Percentiles rank a stretch among this genome's conserved stretches.
Evolutionary conservation across 2,329 filamentous ascomycete genomes (phyloP).

Genomic region (Samsoniella hepiali): DNA sequence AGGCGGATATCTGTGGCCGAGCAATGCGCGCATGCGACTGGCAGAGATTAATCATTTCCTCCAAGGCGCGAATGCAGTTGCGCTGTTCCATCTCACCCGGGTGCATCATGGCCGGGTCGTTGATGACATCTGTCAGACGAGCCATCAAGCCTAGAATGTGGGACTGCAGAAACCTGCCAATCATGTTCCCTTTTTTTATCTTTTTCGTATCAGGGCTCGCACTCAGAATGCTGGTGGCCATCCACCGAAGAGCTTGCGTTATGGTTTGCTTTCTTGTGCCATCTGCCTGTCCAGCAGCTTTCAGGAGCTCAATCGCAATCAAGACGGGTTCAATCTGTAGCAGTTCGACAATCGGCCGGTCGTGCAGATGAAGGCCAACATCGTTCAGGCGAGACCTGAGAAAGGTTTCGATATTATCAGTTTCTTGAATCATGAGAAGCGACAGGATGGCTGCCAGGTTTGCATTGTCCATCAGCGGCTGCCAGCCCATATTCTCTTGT

Average conservation of each 20-base stretch:
- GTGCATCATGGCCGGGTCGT: slow-evolving; percentile 56
- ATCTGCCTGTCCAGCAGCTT: slow-evolving; percentile 67
- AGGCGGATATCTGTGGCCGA: slow-evolving; percentile 92
- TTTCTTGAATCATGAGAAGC: slow-evolving; percentile 56
- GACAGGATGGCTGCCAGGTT: slow-evolving; percentile 60
- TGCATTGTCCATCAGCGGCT: slow-evolving; percentile 50
- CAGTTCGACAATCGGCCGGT: slow-evolving; percentile 62
- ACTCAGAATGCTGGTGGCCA: slow-evolving; percentile 41
- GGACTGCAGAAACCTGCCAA: slow-evolving; percentile 74
- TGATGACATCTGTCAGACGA: slow-evolving; percentile 74
- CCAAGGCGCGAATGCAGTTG: slow-evolving; percentile 76
- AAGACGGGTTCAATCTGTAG: slow-evolving; percentile 72
- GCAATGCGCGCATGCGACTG: slow-evolving; percentile 71
- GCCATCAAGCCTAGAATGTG: slow-evolving; percentile 87
- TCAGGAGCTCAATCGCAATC: slow-evolving; percentile 78
- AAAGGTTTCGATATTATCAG: slow-evolving; percentile 56
- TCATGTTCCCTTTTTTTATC: slow-evolving; percentile 51
- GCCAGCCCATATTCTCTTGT: slow-evolving; percentile 62
- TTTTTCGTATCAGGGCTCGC: slow-evolving; percentile 43
- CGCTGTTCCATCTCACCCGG: slow-evolving; percentile 65
- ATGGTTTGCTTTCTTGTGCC: slow-evolving; percentile 51
- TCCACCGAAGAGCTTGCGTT: slow-evolving; percentile 44
- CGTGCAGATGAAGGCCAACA: slow-evolving; percentile 67
- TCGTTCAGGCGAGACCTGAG: slow-evolving; percentile 66
- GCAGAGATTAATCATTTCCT: slow-evolving; percentile 79